Conservation (phyloP, 2,329 filamentous ascomycete species). For the Clonostachys chloroleuca region DNA sequence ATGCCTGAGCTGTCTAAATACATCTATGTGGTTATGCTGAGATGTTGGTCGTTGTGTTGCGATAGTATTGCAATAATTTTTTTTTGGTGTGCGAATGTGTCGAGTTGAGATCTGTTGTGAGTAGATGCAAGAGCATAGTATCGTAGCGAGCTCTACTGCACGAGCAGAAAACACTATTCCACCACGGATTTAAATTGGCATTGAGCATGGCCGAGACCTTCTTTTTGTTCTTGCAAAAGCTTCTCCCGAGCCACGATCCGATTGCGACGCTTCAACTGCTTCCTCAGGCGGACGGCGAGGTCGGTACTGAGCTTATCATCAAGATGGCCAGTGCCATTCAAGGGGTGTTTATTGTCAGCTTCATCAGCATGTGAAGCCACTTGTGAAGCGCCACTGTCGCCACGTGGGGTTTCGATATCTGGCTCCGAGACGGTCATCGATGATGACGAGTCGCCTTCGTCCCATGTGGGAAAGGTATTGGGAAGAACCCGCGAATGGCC, state of each 20-base stretch:
- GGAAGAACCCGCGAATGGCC: background rate
- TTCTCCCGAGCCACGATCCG: background rate
- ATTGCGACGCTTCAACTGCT: conserved; percentile 2
- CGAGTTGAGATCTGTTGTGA: too few species aligned
- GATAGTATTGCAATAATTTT: too few species aligned
- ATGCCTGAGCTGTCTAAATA: too few species aligned
- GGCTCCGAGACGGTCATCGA: conserved; percentile 4
- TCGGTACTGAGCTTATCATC: conserved; percentile 1
- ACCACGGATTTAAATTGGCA: too few species aligned
- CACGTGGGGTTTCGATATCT: background rate
- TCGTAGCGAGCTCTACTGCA: too few species aligned
- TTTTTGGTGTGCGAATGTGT: too few species aligned
- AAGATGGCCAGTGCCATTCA: background rate
- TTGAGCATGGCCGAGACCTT: background rate
- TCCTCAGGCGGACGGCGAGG: conserved; percentile 1
- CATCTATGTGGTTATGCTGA: too few species aligned
- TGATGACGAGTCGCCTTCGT: background rate
- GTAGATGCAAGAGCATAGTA: too few species aligned
- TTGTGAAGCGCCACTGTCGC: background rate
- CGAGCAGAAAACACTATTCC: too few species aligned
- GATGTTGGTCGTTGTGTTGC: too few species aligned
- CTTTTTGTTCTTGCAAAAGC: background rate
- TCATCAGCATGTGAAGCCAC: background rate
- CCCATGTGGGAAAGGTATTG: background rate
- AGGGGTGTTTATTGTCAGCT: too few species aligned